Evolutionary conservation across 2,329 filamentous ascomycete genomes (phyloP).

Genomic region (Aureobasidium sp.): DNA sequence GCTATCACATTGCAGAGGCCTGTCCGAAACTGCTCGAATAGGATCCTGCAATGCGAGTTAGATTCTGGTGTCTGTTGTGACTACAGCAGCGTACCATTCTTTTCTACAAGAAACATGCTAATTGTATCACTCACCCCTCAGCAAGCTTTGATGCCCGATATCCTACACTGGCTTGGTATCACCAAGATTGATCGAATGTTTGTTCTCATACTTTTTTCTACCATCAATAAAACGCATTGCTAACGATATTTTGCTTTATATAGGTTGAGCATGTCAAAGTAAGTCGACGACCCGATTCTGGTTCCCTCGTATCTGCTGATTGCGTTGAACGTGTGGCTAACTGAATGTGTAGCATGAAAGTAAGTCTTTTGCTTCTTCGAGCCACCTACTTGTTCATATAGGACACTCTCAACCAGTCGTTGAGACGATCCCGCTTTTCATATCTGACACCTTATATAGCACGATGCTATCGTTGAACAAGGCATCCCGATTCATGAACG

Average conservation of each 20-base stretch:
- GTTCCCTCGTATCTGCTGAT: background rate
- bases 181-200: constrained; percentile 94
- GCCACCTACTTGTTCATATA: background rate
- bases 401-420: background rate
- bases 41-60: no score
- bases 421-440: constrained; percentile 4
- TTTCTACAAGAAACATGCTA: no score
- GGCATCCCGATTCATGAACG: constrained; percentile 83
- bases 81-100: no score
- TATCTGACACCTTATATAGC: constrained; percentile 61
- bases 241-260: background rate
- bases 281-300: constrained; percentile 25
- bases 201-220: background rate
- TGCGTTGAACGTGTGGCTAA: background rate
- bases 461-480: constrained; percentile 78
- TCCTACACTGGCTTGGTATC: constrained; percentile 95
- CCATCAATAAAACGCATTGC: background rate
- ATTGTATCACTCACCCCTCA: no score
- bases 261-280: constrained; percentile 90
- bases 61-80: no score
- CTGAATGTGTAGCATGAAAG: constrained; percentile 1
- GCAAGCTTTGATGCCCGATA: constrained; percentile 86
- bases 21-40: no score
- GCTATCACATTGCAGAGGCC: no score
- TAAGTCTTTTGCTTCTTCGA: background rate